phyloP scores from a whole-genome alignment of 345 rosid species.

The Eucalyptus tenuipes region DNA sequence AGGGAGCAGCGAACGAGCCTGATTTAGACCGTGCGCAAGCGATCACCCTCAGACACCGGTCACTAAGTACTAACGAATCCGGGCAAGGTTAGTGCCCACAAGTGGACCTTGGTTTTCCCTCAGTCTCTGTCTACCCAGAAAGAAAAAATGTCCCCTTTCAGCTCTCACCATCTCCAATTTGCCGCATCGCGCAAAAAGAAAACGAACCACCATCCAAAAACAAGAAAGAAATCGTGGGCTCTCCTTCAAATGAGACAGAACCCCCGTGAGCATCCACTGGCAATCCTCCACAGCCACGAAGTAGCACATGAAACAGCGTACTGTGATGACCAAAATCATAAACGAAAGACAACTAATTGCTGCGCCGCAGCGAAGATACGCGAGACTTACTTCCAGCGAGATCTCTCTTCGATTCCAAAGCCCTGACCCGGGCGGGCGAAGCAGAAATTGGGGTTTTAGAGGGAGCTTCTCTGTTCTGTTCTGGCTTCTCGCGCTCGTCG shows the following conservation, averaged over 20 bases:
- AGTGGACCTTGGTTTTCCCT: background rate
- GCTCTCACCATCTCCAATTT: background rate
- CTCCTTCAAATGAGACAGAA: background rate
- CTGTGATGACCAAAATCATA: background rate
- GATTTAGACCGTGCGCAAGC: background rate
- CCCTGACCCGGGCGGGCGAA: background rate
- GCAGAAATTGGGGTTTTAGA: background rate
- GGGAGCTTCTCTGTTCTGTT: background rate
- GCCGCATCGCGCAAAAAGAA: background rate
- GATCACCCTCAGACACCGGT: background rate
- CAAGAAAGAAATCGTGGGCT: background rate
- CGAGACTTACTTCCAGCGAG: background rate
- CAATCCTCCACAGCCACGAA: background rate
- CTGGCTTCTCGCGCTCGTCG: background rate
- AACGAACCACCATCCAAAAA: background rate
- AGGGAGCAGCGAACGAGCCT: background rate
- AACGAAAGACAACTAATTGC: background rate
- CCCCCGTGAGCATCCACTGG: background rate
- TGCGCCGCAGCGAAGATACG: background rate
- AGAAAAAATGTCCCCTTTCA: background rate
- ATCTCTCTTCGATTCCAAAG: background rate
- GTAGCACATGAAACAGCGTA: background rate
- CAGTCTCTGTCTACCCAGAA: background rate
- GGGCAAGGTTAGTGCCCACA: background rate
- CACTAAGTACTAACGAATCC: background rate